phyloP scores from a whole-genome alignment of 192 early-diverging fungal species.

The Phlyctochytrium arcticum region DNA sequence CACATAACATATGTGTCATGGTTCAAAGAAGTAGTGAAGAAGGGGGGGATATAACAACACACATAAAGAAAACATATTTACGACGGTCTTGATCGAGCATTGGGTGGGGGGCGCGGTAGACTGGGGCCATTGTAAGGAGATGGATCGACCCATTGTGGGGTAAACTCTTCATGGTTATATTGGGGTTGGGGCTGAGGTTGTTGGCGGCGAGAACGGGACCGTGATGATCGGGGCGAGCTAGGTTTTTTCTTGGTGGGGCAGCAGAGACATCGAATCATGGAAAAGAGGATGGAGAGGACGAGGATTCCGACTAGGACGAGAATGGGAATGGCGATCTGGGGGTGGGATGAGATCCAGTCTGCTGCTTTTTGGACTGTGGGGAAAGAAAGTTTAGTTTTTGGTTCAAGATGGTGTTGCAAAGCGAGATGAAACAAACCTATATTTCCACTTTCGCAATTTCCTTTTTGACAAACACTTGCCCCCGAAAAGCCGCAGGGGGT shows the following conservation, averaged over 20 bases:
- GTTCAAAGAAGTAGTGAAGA: too few species aligned
- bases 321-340: constrained; percentile 33
- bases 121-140: constrained; percentile 27
- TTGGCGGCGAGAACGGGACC: neutral
- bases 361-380: constrained; percentile 21
- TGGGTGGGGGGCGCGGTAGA: neutral
- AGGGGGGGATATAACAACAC: too few species aligned
- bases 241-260: neutral
- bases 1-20: too few species aligned
- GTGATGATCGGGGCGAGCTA: neutral
- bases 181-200: neutral
- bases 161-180: too few species aligned
- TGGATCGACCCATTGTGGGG: constrained; percentile 32
- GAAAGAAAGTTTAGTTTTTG: neutral
- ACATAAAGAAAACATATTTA: too few species aligned
- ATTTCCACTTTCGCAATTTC: constrained; percentile 27
- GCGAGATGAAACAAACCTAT: constrained; percentile 8
- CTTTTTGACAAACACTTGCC: constrained; percentile 14
- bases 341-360: constrained; percentile 32
- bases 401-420: neutral
- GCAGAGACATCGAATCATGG: constrained; percentile 19
- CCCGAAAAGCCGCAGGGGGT: constrained; percentile 35
- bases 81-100: neutral
- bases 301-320: constrained; percentile 29
- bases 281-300: constrained; percentile 21